Evolutionary conservation across 805 yeast species (phyloP).

Genomic region (Maudiozyma serrabonitensis): DNA sequence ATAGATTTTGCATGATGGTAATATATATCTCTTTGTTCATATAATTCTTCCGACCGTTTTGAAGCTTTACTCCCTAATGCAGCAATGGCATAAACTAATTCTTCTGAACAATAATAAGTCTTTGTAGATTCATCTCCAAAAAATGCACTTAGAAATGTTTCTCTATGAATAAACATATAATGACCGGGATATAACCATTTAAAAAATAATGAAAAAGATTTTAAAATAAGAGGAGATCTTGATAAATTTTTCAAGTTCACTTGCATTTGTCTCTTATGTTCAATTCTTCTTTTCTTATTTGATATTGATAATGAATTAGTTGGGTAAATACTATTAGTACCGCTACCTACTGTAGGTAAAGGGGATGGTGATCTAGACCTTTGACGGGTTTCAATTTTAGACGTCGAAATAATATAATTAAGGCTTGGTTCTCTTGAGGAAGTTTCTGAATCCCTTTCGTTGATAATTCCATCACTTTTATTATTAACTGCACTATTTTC

Average conservation of each 20-base stretch:
- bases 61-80: constrained; percentile 46
- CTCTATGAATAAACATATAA: constrained; percentile 48
- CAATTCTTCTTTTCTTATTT: constrained; percentile 5
- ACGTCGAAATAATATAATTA: neutral
- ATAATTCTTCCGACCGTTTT: constrained; percentile 22
- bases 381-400: neutral
- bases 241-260: constrained; percentile 15
- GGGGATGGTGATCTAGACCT: neutral
- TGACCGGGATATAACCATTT: constrained; percentile 55
- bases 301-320: constrained; percentile 19
- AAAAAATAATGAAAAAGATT: constrained; percentile 32
- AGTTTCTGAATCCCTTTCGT: neutral
- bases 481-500: neutral
- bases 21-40: constrained; percentile 32
- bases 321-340: constrained; percentile 20
- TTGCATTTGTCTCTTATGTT: constrained; percentile 7
- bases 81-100: constrained; percentile 42
- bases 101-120: constrained; percentile 41
- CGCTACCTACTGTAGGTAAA: constrained; percentile 6
- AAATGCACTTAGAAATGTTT: constrained; percentile 48
- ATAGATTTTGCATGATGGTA: constrained; percentile 37
- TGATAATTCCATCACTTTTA: too few relatives aligned
- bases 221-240: constrained; percentile 17
- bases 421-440: neutral
- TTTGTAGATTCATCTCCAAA: constrained; percentile 31